Evolutionary conservation across 2,329 filamentous ascomycete genomes (phyloP).

Genomic region (Calonectria naviculata): DNA sequence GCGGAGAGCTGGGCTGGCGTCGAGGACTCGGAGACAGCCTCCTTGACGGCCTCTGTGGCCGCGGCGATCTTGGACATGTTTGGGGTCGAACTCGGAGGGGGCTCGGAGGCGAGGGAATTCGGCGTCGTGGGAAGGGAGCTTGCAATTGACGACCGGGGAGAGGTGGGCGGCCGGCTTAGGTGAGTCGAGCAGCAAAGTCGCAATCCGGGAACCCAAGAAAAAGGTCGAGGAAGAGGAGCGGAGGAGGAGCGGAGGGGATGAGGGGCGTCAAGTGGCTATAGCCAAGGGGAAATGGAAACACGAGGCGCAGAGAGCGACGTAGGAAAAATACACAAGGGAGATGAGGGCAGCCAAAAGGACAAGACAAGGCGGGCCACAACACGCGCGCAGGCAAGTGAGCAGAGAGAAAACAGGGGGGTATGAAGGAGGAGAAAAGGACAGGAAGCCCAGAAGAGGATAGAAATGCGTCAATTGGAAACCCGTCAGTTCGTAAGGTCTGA

Average conservation of each 20-base stretch:
- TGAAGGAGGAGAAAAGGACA: slow-evolving; percentile 18
- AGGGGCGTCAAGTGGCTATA: slow-evolving; percentile 26
- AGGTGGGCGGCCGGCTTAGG: not conserved
- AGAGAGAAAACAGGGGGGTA: slow-evolving; percentile 18
- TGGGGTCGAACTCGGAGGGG: slow-evolving; percentile 31
- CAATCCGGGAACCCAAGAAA: slow-evolving; percentile 12
- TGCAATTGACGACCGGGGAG: slow-evolving; percentile 32
- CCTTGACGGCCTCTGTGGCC: slow-evolving; percentile 80
- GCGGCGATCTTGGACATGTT: slow-evolving; percentile 55
- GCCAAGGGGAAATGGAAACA: slow-evolving; percentile 22
- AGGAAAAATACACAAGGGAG: slow-evolving; percentile 23
- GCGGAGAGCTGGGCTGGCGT: slow-evolving; percentile 73
- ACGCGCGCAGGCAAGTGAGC: not conserved
- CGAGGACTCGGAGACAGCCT: slow-evolving; percentile 76
- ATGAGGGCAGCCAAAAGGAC: slow-evolving; percentile 3
- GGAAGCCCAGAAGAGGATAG: slow-evolving; percentile 24
- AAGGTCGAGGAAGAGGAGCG: slow-evolving; percentile 23
- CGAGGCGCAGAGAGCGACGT: slow-evolving; percentile 18
- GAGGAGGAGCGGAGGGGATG: slow-evolving; percentile 5
- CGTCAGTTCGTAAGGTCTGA: slow-evolving; percentile 19
- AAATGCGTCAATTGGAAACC: slow-evolving; percentile 44
- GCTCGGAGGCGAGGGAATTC: slow-evolving; percentile 25
- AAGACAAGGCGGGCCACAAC: slow-evolving; percentile 15
- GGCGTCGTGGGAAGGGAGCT: slow-evolving; percentile 15
- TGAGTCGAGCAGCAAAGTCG: slow-evolving; percentile 24